These are phyloP conservation scores for Urtica urens DNA, from an alignment of 306 rosid genomes.

Conservation along the genomic window DNA sequence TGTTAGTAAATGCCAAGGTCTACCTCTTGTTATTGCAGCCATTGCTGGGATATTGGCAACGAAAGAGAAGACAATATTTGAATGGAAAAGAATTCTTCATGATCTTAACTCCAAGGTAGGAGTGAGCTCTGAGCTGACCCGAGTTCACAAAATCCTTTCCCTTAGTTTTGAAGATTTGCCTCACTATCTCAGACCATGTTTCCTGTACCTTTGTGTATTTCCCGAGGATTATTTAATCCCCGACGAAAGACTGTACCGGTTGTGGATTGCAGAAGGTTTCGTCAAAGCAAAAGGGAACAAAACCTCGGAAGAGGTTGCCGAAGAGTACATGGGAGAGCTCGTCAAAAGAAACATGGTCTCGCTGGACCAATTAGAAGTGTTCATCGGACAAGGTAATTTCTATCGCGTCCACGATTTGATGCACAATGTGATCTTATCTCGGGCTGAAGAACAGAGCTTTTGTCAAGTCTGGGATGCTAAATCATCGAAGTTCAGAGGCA, in stretches of 20 bases:
- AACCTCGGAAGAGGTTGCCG: too few species aligned
- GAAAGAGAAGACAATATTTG: not conserved
- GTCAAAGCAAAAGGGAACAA: not conserved
- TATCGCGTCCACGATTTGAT: constrained; percentile 14
- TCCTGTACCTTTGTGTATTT: not conserved
- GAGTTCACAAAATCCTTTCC: not conserved
- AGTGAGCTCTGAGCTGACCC: not conserved
- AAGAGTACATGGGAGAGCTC: too few species aligned
- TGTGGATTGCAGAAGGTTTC: constrained; percentile 2
- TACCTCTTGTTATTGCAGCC: constrained; percentile 12
- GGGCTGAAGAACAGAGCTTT: not conserved
- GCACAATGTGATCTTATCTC: constrained; percentile 2
- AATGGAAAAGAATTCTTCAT: too few species aligned
- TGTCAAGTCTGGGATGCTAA: not conserved
- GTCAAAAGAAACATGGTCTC: too few species aligned
- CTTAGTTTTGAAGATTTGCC: constrained; percentile 9
- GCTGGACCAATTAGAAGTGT: not conserved
- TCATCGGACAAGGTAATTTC: not conserved
- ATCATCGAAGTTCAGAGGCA: not conserved
- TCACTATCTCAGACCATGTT: constrained; percentile 2
- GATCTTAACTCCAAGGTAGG: not conserved
- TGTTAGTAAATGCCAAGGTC: constrained; percentile 9
- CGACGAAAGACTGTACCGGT: not conserved
- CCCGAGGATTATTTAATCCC: not conserved
- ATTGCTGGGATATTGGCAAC: constrained; percentile 12